Evolutionary conservation across 2,329 filamentous ascomycete species (phyloP).

Genomic region (Trichoderma oligosporum): DNA sequence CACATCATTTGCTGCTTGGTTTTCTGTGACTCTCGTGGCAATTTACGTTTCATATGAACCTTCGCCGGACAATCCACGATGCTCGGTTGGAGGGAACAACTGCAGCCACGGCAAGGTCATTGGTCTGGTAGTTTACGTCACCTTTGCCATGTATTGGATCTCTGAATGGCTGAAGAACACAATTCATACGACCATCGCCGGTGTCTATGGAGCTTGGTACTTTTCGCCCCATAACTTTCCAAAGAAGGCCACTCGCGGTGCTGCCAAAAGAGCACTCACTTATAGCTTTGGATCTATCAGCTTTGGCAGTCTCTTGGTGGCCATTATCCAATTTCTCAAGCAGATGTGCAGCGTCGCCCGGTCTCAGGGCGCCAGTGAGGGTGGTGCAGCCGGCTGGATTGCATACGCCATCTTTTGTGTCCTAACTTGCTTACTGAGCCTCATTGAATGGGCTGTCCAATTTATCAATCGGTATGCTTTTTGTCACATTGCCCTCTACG

Average conservation of each 20-base stretch:
- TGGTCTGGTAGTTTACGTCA: conserved; percentile 79
- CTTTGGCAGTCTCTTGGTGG: conserved; percentile 79
- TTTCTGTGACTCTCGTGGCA: conserved; percentile 77
- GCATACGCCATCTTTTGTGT: conserved; percentile 66
- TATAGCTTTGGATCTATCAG: conserved; percentile 92
- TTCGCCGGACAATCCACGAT: conserved; percentile 47
- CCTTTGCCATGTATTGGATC: conserved; percentile 92
- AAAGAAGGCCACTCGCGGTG: conserved; percentile 74
- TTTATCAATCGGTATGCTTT: conserved; percentile 93
- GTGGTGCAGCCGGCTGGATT: conserved; percentile 68
- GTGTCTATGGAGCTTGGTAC: conserved; percentile 92
- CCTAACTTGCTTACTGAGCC: conserved; percentile 68
- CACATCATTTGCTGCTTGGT: conserved; percentile 78
- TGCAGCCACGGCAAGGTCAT: conserved; percentile 77
- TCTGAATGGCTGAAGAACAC: conserved; percentile 92
- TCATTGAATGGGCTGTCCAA: conserved; percentile 81
- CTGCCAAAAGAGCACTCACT: conserved; percentile 75
- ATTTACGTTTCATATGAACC: conserved; percentile 84
- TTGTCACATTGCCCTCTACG: conserved; percentile 88
- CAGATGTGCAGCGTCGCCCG: conserved; percentile 78
- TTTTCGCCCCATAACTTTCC: conserved; percentile 71
- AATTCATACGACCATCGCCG: conserved; percentile 81
- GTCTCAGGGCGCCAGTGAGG: conserved; percentile 59
- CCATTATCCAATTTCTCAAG: conserved; percentile 79
- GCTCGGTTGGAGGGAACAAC: conserved; percentile 41